Percentiles rank a stretch among this genome's conserved stretches.
Evolutionary conservation across 768 basidiomycete species (phyloP).

Genomic region (Tremella fuciformis): DNA sequence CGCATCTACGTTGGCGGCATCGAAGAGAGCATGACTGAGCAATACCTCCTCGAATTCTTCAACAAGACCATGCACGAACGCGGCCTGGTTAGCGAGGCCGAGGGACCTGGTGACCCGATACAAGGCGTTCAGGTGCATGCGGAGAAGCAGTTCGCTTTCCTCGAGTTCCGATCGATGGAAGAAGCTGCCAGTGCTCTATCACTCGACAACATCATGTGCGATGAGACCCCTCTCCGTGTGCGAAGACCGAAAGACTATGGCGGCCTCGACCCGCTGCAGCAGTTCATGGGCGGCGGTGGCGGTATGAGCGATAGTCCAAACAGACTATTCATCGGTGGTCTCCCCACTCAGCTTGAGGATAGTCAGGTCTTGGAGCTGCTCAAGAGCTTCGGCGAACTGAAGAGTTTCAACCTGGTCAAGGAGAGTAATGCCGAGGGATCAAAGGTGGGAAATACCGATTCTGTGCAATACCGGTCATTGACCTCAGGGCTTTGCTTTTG

Average conservation of each 20-base stretch:
- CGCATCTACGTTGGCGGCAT: conserved; percentile 96
- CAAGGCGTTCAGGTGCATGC: conserved; percentile 93
- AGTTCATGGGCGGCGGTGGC: conserved; percentile 84
- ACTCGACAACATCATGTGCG: conserved; percentile 94
- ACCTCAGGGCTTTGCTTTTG: conserved; percentile 92
- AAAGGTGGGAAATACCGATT: conserved; percentile 60
- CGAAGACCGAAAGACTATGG: conserved; percentile 96
- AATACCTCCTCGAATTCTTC: conserved; percentile 89
- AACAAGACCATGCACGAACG: conserved; percentile 87
- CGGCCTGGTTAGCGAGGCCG: conserved; percentile 43
- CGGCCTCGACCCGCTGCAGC: conserved; percentile 64
- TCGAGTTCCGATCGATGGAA: conserved; percentile 98
- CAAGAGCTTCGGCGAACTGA: conserved; percentile 95
- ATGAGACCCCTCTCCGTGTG: conserved; percentile 93
- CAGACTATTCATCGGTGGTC: conserved; percentile 95
- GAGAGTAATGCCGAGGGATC: conserved; percentile 75
- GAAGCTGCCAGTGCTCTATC: conserved; percentile 96
- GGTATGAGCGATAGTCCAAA: conserved; percentile 96
- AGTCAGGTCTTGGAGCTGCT: conserved; percentile 97
- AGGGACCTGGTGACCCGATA: conserved; percentile 72
- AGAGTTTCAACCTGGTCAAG: conserved; percentile 95
- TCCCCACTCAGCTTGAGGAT: conserved; percentile 93
- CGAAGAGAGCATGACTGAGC: conserved; percentile 89
- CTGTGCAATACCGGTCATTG: neutral
- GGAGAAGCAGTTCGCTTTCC: conserved; percentile 98